Base-by-base conservation (phyloP, 2,329 filamentous ascomycete genomes). In the Fusarium decemcellulare region DNA sequence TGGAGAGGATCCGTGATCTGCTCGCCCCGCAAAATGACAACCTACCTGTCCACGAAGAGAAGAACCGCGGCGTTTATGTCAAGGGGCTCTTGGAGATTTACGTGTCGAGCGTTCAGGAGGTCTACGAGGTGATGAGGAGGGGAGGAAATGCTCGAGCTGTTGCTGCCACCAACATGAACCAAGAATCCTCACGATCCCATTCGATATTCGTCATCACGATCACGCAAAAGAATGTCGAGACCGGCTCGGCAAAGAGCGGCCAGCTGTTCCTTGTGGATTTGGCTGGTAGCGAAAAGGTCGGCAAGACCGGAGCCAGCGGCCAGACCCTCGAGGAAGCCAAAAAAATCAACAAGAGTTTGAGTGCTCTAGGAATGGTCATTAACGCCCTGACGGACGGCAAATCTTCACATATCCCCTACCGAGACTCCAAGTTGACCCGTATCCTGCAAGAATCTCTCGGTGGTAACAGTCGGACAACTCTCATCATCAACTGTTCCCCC, bases 321-420 rank as follows among this genome's bases (percentile, higher is more conserved):
- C 96, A 98, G 82, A 98, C 95, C 6, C 86, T 99, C 44, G 96
- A 98, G 81, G 96, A 99, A 81, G 96, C 96, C 65, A 98, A 98
- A 87, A 99, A 99, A 87, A 99, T 99, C 88, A 99, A 99, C 88
- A 98, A 98, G 88, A 98, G 94, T 87, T 88, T 99, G 85, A 98
- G 95, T 83, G 95, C 96, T 59, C 87, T 99, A 65, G 96, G 96
- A 76, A 98, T 98, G 95, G 96, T 98, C 83, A 99, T 99, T 87
- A 98, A 98, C 82, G 90, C 95, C 57, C 84, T 99, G 75, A 98
- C 96, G 4, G 96, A 98, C 79, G 95, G 95, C 78, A 98, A 97
- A 92, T 97, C 95, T 43, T 94, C 92, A 47, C 95, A 98, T 77
- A 88, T 99, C 70, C 96, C 96, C 1, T 99, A 98, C 81, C 92